phyloP scores from a whole-genome alignment of 2,329 filamentous ascomycete genomes.

The Aspergillus oerlinghausenensis region DNA sequence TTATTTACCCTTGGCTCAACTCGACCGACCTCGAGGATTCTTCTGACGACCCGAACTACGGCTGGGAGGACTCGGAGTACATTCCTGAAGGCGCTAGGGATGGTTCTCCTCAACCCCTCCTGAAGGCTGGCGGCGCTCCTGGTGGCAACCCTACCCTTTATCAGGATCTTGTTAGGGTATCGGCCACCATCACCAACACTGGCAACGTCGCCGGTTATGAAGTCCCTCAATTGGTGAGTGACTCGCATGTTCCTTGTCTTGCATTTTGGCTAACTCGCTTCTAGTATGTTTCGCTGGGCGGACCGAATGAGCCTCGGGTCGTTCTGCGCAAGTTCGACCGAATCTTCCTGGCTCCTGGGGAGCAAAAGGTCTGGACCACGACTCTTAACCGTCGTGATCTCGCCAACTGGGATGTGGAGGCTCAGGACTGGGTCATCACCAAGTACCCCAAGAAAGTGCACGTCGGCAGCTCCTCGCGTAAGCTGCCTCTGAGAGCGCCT shows the following conservation, averaged over 20 bases:
- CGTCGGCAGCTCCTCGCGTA: conserved; percentile 57
- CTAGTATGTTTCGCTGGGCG: conserved; percentile 72
- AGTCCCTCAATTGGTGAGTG: conserved; percentile 47
- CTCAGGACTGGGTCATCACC: conserved; percentile 78
- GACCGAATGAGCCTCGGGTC: conserved; percentile 62
- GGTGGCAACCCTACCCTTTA: conserved; percentile 58
- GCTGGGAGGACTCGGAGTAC: conserved; percentile 44
- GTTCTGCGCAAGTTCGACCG: conserved; percentile 78
- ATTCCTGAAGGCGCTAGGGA: conserved; percentile 50
- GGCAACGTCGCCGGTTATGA: conserved; percentile 48
- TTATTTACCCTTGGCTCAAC: conserved; percentile 64
- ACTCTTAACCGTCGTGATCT: conserved; percentile 74
- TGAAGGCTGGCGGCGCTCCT: conserved; percentile 54
- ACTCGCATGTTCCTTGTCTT: neutral
- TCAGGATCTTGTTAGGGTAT: conserved; percentile 47
- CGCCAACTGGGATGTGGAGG: conserved; percentile 74
- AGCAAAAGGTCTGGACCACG: conserved; percentile 61
- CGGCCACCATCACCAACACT: conserved; percentile 49
- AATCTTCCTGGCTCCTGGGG: conserved; percentile 65
- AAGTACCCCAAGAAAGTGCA: conserved; percentile 55
- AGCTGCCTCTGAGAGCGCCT: conserved; percentile 45
- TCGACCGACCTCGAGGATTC: conserved; percentile 51
- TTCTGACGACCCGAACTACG: conserved; percentile 52
- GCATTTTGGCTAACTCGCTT: conserved; percentile 5
- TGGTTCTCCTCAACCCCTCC: conserved; percentile 51